A percentile compares a stretch with the other conserved stretches of the same genome.
Evolutionary conservation across 495 filamentous ascomycete species (phyloP).

Genomic region (Cercophora scortea): DNA sequence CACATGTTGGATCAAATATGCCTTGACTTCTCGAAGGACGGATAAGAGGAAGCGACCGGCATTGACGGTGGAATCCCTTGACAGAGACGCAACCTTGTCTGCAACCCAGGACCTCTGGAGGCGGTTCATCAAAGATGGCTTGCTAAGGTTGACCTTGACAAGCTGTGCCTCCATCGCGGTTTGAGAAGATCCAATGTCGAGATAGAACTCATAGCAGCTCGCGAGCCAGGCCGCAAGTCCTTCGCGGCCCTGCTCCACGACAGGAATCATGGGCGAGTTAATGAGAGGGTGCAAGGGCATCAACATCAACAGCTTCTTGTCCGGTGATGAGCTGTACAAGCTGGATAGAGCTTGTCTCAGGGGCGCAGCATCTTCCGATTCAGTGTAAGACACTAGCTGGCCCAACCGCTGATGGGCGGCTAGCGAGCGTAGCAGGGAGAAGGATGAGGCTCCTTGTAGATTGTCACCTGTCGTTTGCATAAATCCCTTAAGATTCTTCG

Average conservation of each 20-base stretch:
- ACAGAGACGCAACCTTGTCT: slow-evolving; percentile 47
- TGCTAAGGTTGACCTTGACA: slow-evolving; percentile 29
- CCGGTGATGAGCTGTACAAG: slow-evolving; percentile 13
- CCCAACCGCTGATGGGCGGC: slow-evolving; percentile 7
- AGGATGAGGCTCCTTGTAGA: neutral
- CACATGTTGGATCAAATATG: slow-evolving; percentile 21
- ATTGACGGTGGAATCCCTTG: slow-evolving; percentile 55
- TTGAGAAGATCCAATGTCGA: slow-evolving; percentile 32
- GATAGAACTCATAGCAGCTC: slow-evolving; percentile 41
- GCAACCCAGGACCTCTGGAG: slow-evolving; percentile 61
- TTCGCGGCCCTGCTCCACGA: slow-evolving; percentile 22
- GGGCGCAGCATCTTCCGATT: slow-evolving; percentile 15
- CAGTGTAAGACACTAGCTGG: slow-evolving; percentile 17
- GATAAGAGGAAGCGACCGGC: slow-evolving; percentile 32
- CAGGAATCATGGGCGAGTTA: slow-evolving; percentile 48
- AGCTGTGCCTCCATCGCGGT: slow-evolving; percentile 25
- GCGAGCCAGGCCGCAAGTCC: slow-evolving; percentile 36
- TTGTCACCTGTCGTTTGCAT: slow-evolving; percentile 8
- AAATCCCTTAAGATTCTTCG: slow-evolving; percentile 22
- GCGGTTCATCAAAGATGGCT: slow-evolving; percentile 57
- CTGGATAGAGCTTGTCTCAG: slow-evolving; percentile 17
- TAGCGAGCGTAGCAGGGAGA: slow-evolving; percentile 11
- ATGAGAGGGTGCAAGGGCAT: slow-evolving; percentile 58
- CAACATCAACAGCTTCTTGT: slow-evolving; percentile 35
- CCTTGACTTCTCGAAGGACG: slow-evolving; percentile 23